These are phyloP conservation scores for Apophysomyces variabilis DNA, from an alignment of 371 early-diverging fungal species.

Conservation along the genomic window DNA sequence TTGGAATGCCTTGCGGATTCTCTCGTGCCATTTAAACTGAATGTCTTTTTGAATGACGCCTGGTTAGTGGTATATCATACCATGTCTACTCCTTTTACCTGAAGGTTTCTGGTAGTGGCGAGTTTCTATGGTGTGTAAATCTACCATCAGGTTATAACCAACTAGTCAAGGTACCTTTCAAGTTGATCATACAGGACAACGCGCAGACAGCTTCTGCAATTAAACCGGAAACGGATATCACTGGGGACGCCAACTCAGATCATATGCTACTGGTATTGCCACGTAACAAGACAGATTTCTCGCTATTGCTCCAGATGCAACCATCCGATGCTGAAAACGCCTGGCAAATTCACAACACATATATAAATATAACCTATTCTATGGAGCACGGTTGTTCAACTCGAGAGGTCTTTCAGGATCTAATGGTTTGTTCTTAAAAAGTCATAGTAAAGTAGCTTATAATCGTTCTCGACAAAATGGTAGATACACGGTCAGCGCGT, in stretches of 20 bases:
- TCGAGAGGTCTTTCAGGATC: background rate
- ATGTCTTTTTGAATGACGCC: background rate
- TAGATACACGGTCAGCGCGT: conserved; percentile 1
- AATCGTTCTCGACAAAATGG: background rate
- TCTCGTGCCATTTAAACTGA: background rate
- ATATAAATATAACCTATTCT: background rate
- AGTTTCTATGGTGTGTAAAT: background rate
- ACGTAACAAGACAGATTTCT: background rate
- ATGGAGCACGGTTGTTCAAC: background rate
- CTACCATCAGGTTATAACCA: background rate
- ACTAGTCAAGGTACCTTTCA: background rate
- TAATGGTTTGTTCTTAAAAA: background rate
- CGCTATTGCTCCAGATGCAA: background rate
- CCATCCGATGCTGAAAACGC: background rate
- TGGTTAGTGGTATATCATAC: background rate
- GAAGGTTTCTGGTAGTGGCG: background rate
- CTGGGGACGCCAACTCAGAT: background rate
- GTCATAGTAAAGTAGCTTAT: background rate
- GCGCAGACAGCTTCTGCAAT: background rate
- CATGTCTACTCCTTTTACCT: background rate
- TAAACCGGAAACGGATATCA: background rate
- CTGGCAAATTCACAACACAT: background rate
- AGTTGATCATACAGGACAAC: background rate
- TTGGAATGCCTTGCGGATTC: background rate
- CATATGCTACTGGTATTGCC: background rate